Percentiles rank a stretch among this genome's conserved stretches.
Evolutionary conservation across 2,329 filamentous ascomycete genomes (phyloP).

Genomic region (Xylaria polymorpha): DNA sequence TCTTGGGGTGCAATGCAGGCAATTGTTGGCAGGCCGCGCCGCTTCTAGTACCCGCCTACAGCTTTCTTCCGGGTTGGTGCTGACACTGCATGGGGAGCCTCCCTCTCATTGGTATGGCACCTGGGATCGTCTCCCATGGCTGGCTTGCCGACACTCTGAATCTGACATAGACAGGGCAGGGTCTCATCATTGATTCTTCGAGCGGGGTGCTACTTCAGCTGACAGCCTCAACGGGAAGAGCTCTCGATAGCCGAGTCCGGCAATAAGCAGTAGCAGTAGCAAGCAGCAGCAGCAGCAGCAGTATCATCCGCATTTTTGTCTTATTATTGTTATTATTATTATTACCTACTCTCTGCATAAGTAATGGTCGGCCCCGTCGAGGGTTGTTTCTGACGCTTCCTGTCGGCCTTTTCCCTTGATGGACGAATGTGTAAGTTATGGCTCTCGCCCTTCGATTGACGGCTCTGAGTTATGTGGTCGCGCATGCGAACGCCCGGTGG

Average conservation of each 20-base stretch:
- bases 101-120: constrained; percentile 37
- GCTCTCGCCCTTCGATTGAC: constrained; percentile 48
- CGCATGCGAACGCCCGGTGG: constrained; percentile 44
- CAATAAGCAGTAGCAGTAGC: constrained; percentile 30
- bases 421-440: constrained; percentile 46
- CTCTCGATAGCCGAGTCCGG: constrained; percentile 39
- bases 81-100: constrained; percentile 37
- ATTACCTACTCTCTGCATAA: constrained; percentile 27
- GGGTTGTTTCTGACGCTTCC: constrained; percentile 19
- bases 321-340: neutral
- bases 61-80: constrained; percentile 37
- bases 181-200: constrained; percentile 39
- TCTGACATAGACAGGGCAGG: constrained; percentile 40
- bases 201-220: constrained; percentile 45
- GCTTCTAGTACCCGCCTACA: constrained; percentile 30
- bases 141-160: constrained; percentile 40
- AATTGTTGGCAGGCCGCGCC: constrained; percentile 30
- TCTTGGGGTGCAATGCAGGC: constrained; percentile 31
- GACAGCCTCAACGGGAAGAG: constrained; percentile 43
- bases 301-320: constrained; percentile 22
- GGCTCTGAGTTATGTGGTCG: constrained; percentile 47
- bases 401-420: constrained; percentile 38
- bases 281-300: neutral
- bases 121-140: constrained; percentile 38
- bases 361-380: constrained; percentile 38